A percentile compares a stretch with the other conserved stretches of the same genome.
phyloP scores from a whole-genome alignment of 2,329 filamentous ascomycete species.

The Pseudopyricularia cyperi region DNA sequence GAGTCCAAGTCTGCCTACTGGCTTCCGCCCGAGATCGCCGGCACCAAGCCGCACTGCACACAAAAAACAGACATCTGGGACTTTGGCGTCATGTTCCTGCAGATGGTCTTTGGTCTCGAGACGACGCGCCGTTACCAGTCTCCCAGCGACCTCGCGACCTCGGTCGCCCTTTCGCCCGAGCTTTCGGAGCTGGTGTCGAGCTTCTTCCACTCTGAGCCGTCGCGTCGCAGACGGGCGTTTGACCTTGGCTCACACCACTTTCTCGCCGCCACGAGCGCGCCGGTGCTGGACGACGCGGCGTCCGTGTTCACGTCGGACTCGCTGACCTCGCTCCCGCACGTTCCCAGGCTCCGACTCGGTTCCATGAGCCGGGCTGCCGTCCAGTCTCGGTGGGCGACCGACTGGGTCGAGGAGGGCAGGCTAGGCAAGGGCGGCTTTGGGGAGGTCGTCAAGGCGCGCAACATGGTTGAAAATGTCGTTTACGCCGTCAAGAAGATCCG shows the following conservation, averaged over 20 bases:
- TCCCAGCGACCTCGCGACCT: constrained; percentile 59
- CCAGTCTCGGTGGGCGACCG: constrained; percentile 1
- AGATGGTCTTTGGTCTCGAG: constrained; percentile 85
- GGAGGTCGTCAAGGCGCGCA: constrained; percentile 88
- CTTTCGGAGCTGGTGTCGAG: constrained; percentile 69
- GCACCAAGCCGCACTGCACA: constrained; percentile 47
- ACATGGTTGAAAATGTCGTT: constrained; percentile 83
- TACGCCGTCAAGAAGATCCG: constrained; percentile 97
- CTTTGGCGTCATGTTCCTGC: constrained; percentile 77
- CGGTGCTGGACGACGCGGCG: constrained; percentile 34
- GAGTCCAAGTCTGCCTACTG: constrained; percentile 68
- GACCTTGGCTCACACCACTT: constrained; percentile 54
- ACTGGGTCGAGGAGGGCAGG: constrained; percentile 58
- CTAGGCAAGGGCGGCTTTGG: constrained; percentile 92
- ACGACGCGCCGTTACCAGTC: constrained; percentile 67
- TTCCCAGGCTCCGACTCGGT: constrained; percentile 43
- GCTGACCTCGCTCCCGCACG: constrained; percentile 27
- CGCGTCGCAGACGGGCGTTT: constrained; percentile 75
- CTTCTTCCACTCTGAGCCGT: constrained; percentile 74
- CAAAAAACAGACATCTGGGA: constrained; percentile 92
- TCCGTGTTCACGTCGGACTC: constrained; percentile 24
- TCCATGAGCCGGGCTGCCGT: constrained; percentile 34
- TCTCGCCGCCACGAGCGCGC: constrained; percentile 46
- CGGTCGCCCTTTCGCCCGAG: constrained; percentile 57
- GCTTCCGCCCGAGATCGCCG: constrained; percentile 66